These are phyloP conservation scores for Microstroma glucosiphilum DNA, from an alignment of 1,284 basidiomycete species.

Conservation along the genomic window DNA sequence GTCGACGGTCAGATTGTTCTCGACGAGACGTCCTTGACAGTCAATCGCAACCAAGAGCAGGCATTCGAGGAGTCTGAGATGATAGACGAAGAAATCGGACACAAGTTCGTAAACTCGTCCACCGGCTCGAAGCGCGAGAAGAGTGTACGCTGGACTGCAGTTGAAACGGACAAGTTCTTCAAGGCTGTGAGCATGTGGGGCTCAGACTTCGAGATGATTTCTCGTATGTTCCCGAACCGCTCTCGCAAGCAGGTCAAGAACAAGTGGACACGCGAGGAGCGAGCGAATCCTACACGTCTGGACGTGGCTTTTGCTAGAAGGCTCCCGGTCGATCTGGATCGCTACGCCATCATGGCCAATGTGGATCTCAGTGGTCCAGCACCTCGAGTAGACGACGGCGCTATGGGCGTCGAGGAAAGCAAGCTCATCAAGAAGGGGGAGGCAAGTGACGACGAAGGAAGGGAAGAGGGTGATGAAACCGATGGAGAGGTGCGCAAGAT, in stretches of 20 bases:
- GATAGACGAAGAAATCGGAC: constrained; percentile 68
- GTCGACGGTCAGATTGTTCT: constrained; percentile 52
- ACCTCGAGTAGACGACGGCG: constrained; percentile 33
- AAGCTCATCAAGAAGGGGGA: constrained; percentile 26
- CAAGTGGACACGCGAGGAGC: constrained; percentile 83
- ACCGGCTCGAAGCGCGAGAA: constrained; percentile 63
- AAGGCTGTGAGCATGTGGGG: constrained; percentile 80
- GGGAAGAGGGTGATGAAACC: constrained; percentile 2
- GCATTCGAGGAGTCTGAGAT: constrained; percentile 60
- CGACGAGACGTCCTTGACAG: constrained; percentile 49
- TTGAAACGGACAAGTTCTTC: constrained; percentile 79
- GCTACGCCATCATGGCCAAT: constrained; percentile 40
- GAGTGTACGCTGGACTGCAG: constrained; percentile 70
- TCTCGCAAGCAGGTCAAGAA: constrained; percentile 80
- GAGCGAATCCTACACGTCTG: constrained; percentile 58
- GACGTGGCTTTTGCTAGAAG: constrained; percentile 40
- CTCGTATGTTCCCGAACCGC: constrained; percentile 74
- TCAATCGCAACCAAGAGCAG: constrained; percentile 27
- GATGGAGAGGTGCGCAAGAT: not conserved
- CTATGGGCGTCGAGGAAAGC: constrained; percentile 6
- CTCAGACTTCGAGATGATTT: constrained; percentile 84
- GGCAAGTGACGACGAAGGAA: constrained; percentile 25
- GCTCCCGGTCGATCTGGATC: constrained; percentile 40
- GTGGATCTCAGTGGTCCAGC: constrained; percentile 46
- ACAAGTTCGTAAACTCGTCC: constrained; percentile 69